Conservation (phyloP, 257 asterid species). For the Gentiana dahurica region DNA sequence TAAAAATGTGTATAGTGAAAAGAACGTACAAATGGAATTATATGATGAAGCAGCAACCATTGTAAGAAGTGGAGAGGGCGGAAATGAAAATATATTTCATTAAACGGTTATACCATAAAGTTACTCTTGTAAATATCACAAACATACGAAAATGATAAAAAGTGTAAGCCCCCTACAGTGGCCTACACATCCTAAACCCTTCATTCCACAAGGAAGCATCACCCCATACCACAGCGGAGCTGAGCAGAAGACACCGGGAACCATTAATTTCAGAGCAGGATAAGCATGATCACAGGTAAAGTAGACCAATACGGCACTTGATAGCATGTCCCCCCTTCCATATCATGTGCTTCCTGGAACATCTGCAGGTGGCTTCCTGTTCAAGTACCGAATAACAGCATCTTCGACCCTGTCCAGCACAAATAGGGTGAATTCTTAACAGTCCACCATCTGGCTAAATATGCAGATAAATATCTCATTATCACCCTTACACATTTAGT, state of each 20-base stretch:
- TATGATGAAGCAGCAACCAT: too few species aligned
- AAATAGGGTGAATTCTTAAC: not conserved
- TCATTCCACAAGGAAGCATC: not conserved
- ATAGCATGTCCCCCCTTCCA: not conserved
- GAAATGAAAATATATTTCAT: too few species aligned
- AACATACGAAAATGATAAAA: too few species aligned
- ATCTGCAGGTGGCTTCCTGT: conserved; percentile 66
- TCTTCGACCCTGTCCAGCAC: conserved; percentile 78
- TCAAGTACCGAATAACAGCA: conserved; percentile 92
- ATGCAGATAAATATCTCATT: too few species aligned
- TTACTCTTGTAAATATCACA: too few species aligned
- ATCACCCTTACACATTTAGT: too few species aligned
- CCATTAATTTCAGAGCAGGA: not conserved
- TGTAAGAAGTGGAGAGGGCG: too few species aligned
- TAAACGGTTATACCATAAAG: too few species aligned
- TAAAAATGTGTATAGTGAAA: too few species aligned
- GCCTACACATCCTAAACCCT: conserved; percentile 2
- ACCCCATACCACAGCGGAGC: not conserved
- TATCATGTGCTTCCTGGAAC: conserved; percentile 54
- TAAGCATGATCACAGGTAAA: not conserved
- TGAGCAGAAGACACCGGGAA: not conserved
- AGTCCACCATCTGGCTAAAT: too few species aligned
- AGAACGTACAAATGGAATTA: too few species aligned
- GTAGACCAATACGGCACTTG: not conserved
- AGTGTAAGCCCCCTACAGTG: not conserved